These are phyloP conservation scores for Kwoniella europaea DNA, from an alignment of 768 basidiomycete genomes.

Conservation along the genomic window DNA sequence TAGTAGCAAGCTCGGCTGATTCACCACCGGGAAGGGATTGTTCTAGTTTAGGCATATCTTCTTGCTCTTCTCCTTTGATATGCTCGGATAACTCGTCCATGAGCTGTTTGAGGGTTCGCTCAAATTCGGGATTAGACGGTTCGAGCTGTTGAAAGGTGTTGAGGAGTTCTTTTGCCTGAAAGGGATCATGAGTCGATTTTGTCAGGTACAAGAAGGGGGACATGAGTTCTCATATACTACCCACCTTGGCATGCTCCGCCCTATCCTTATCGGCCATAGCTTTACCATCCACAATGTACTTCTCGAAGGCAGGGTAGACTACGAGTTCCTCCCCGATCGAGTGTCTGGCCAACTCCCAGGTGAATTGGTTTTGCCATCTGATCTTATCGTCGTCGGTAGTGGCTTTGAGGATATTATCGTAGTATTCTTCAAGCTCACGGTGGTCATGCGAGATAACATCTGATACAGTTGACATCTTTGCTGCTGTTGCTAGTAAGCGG, in stretches of 20 bases:
- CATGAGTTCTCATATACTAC: neutral
- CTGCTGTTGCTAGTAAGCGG: neutral
- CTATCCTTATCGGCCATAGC: constrained; percentile 34
- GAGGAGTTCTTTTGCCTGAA: constrained; percentile 34
- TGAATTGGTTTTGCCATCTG: constrained; percentile 38
- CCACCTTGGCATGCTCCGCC: constrained; percentile 25
- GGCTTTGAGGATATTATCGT: constrained; percentile 28
- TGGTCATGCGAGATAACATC: constrained; percentile 35
- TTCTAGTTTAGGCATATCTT: constrained; percentile 33
- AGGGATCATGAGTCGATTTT: no score
- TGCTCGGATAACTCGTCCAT: constrained; percentile 20
- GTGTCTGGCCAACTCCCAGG: constrained; percentile 38
- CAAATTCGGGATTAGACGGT: constrained; percentile 21
- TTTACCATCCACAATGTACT: constrained; percentile 25
- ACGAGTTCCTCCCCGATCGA: constrained; percentile 39
- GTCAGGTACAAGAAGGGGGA: neutral
- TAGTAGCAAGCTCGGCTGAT: constrained; percentile 15
- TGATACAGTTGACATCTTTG: constrained; percentile 21
- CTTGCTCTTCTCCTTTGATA: constrained; percentile 32
- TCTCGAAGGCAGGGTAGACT: constrained; percentile 37
- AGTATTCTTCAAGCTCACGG: constrained; percentile 33
- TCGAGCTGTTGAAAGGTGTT: constrained; percentile 33
- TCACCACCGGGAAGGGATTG: constrained; percentile 11
- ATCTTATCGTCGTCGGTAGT: constrained; percentile 18
- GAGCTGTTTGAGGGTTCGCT: constrained; percentile 28